These are phyloP conservation scores for Malassezia restricta DNA, from an alignment of 1,284 basidiomycete species.

Conservation along the genomic window DNA sequence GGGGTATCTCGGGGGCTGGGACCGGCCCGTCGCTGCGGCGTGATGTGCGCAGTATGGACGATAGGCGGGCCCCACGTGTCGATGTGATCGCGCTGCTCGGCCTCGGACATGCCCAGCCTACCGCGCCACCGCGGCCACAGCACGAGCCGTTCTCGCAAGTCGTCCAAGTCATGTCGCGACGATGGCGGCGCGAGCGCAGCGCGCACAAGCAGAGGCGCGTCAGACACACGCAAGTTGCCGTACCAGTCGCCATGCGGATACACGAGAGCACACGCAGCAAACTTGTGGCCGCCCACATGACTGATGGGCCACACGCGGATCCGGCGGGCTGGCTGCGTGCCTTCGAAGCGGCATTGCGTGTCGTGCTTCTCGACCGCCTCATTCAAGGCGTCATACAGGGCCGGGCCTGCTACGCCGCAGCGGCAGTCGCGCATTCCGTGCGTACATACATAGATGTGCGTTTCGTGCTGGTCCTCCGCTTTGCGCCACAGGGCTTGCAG, in stretches of 20 bases:
- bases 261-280: slow-evolving; percentile 44
- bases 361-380: slow-evolving; percentile 26
- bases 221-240: slow-evolving; percentile 29
- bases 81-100: slow-evolving; percentile 28
- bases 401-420: slow-evolving; percentile 44
- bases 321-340: slow-evolving; percentile 17
- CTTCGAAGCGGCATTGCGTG: slow-evolving; percentile 17
- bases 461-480: slow-evolving; percentile 16
- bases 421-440: slow-evolving; percentile 46
- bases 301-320: slow-evolving; percentile 27
- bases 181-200: slow-evolving; percentile 38
- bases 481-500: neutral
- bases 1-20: neutral
- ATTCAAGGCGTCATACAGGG: slow-evolving; percentile 31
- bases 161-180: slow-evolving; percentile 34
- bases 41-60: slow-evolving; percentile 25
- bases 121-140: slow-evolving; percentile 46
- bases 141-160: slow-evolving; percentile 27
- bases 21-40: slow-evolving; percentile 16
- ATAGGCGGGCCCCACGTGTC: slow-evolving; percentile 32
- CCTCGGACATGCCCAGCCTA: slow-evolving; percentile 34
- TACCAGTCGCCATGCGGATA: slow-evolving; percentile 43
- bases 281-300: slow-evolving; percentile 43
- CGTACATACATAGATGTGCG: slow-evolving; percentile 45
- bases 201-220: slow-evolving; percentile 26